phyloP scores from a whole-genome alignment of 768 basidiomycete species.

The Suillus lakei region DNA sequence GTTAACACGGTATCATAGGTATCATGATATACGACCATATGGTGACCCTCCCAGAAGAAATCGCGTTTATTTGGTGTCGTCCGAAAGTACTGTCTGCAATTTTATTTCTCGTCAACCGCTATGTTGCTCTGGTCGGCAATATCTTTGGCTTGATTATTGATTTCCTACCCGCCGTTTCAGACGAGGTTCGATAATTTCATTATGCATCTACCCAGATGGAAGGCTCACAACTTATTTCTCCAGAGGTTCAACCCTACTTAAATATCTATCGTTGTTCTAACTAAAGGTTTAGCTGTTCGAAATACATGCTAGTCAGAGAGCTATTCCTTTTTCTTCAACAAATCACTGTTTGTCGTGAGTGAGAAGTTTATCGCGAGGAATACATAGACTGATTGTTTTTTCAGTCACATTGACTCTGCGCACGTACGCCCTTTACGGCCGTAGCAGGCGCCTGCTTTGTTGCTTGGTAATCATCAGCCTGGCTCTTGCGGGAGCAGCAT shows the following conservation, averaged over 20 bases:
- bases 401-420: slow-evolving; percentile 51
- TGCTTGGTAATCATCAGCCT: slow-evolving; percentile 39
- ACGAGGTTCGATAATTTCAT: not conserved
- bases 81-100: slow-evolving; percentile 43
- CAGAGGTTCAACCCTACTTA: slow-evolving; percentile 11
- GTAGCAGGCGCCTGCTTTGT: slow-evolving; percentile 41
- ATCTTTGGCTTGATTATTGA: slow-evolving; percentile 34
- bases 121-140: slow-evolving; percentile 48
- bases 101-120: slow-evolving; percentile 56
- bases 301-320: slow-evolving; percentile 45
- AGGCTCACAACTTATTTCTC: not conserved
- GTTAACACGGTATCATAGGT: slow-evolving; percentile 16
- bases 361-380: not conserved
- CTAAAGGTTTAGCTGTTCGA: slow-evolving; percentile 40
- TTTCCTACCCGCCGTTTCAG: slow-evolving; percentile 22
- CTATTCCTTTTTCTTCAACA: slow-evolving; percentile 48
- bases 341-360: slow-evolving; percentile 51
- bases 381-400: not conserved
- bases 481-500: slow-evolving; percentile 36
- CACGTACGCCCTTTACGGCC: slow-evolving; percentile 53
- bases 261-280: not conserved
- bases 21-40: slow-evolving; percentile 35
- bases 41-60: slow-evolving; percentile 40
- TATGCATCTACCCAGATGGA: not conserved
- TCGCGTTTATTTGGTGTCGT: slow-evolving; percentile 49